phyloP scores from a whole-genome alignment of 345 rosid species.

The Acer saccharum region DNA sequence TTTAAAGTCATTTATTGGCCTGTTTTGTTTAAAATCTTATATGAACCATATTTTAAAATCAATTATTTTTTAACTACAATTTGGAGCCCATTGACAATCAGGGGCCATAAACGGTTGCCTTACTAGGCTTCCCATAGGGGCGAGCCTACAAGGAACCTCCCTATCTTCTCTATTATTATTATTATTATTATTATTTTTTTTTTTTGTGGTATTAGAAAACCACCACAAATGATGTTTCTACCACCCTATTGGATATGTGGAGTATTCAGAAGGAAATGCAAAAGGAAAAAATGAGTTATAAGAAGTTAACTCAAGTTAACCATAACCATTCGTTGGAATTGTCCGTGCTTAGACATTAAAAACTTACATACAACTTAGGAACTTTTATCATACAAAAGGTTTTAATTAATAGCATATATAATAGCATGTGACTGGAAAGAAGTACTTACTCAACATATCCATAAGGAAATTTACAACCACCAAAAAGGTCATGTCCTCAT shows the following conservation, averaged over 20 bases:
- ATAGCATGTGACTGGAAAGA: slow-evolving; percentile 10
- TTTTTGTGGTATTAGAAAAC: not conserved
- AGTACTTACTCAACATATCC: slow-evolving; percentile 80
- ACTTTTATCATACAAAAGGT: not conserved
- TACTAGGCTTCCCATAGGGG: too few relatives aligned
- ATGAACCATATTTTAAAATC: too few relatives aligned
- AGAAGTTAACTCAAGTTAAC: not conserved
- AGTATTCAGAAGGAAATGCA: not conserved
- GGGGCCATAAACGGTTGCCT: too few relatives aligned
- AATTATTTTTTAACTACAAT: too few relatives aligned
- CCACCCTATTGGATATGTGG: not conserved
- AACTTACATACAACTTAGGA: not conserved
- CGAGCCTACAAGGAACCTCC: too few relatives aligned
- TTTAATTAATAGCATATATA: not conserved
- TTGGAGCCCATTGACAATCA: too few relatives aligned
- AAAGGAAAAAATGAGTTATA: not conserved
- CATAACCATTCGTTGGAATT: not conserved
- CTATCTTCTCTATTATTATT: not conserved
- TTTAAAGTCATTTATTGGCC: too few relatives aligned
- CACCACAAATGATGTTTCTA: not conserved
- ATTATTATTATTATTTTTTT: not conserved
- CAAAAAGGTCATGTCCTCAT: slow-evolving; percentile 93
- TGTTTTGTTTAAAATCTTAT: too few relatives aligned
- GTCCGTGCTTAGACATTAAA: slow-evolving; percentile 11
- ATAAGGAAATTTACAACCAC: slow-evolving; percentile 63